These are phyloP conservation scores for Malus orientalis DNA, from an alignment of 306 rosid genomes.

Conservation along the genomic window DNA sequence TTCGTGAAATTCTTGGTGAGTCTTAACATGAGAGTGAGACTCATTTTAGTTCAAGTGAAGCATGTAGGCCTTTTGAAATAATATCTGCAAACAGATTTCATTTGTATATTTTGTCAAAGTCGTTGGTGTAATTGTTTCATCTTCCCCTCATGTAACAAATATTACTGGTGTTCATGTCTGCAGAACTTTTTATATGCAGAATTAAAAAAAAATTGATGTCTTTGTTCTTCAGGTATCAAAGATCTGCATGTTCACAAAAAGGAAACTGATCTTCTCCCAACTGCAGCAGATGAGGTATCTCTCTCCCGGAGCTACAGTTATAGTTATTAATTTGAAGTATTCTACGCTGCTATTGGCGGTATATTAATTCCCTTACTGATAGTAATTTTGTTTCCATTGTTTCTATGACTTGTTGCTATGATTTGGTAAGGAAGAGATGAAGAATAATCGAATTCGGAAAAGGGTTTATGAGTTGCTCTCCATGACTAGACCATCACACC, in stretches of 20 bases:
- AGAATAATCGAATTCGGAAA: slow-evolving; percentile 62
- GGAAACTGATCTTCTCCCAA: slow-evolving; percentile 62
- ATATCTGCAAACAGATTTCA: neutral
- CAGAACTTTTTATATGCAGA: neutral
- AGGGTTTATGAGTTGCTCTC: slow-evolving; percentile 79
- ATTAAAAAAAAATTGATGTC: slow-evolving; percentile 8
- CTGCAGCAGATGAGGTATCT: slow-evolving; percentile 69
- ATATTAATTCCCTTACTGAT: neutral
- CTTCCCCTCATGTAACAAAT: neutral
- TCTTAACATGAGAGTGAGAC: slow-evolving; percentile 10
- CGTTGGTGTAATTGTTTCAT: neutral
- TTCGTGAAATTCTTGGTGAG: slow-evolving; percentile 89
- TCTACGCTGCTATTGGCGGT: neutral
- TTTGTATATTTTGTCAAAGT: neutral
- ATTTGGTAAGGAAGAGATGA: slow-evolving; percentile 82
- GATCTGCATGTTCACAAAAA: slow-evolving; percentile 51
- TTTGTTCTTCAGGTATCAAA: slow-evolving; percentile 44
- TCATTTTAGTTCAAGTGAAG: neutral
- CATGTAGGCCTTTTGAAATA: neutral
- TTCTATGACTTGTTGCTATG: slow-evolving; percentile 25
- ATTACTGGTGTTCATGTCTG: neutral
- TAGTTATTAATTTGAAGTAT: neutral
- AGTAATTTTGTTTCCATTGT: slow-evolving; percentile 14
- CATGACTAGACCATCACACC: slow-evolving; percentile 33
- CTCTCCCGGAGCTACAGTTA: neutral